These are phyloP conservation scores for Heliocybe sulcata DNA, from an alignment of 1,284 basidiomycete genomes.

Conservation along the genomic window DNA sequence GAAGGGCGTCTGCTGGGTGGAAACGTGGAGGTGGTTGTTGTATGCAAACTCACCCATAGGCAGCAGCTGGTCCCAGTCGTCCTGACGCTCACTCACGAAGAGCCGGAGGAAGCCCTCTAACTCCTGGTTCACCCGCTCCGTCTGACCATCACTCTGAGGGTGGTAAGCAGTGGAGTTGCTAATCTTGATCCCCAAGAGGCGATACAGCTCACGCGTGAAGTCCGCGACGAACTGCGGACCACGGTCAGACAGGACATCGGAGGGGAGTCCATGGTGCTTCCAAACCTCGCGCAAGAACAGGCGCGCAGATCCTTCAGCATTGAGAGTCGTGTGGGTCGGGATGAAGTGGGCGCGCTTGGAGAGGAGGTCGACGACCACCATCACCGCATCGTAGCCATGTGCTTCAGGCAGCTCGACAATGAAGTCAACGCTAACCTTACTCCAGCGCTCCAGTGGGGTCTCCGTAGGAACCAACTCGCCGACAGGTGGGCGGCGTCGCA, in stretches of 20 bases:
- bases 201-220: conserved; percentile 1
- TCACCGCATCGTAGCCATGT: conserved; percentile 9
- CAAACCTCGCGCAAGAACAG: conserved; percentile 14
- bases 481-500: not conserved
- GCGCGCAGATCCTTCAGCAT: conserved; percentile 2
- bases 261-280: conserved; percentile 10
- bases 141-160: conserved; percentile 37
- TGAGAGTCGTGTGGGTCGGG: conserved; percentile 13
- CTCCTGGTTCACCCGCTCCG: conserved; percentile 32
- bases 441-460: conserved; percentile 7
- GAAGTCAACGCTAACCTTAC: conserved; percentile 10
- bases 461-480: not conserved
- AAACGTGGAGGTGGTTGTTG: conserved; percentile 25
- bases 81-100: conserved; percentile 26
- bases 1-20: too few species aligned
- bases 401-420: conserved; percentile 10
- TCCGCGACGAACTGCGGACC: conserved; percentile 15
- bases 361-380: conserved; percentile 15
- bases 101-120: conserved; percentile 28
- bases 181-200: not conserved
- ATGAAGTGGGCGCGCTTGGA: conserved; percentile 8
- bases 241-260: conserved; percentile 17
- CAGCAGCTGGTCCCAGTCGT: conserved; percentile 27
- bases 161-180: conserved; percentile 20
- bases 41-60: conserved; percentile 30